Conservation (phyloP, 2,329 filamentous ascomycete species). For the Penicillium sp. region DNA sequence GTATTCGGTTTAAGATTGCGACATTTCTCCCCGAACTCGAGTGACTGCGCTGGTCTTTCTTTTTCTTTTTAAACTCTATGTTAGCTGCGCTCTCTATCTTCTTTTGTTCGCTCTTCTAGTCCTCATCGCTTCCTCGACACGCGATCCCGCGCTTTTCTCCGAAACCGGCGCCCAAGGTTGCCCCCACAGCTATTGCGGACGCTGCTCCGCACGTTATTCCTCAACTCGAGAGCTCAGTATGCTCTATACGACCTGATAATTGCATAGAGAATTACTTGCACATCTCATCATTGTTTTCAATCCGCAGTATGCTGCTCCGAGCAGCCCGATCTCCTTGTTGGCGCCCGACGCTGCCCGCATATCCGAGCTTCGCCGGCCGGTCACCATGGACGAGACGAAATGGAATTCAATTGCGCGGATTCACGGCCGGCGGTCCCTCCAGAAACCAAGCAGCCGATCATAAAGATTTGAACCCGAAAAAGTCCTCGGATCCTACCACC, state of each 20-base stretch:
- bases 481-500: constrained; percentile 4
- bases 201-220: constrained; percentile 13
- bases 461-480: constrained; percentile 12
- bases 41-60: not conserved
- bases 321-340: constrained; percentile 33
- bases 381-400: constrained; percentile 21
- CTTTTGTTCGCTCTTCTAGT: not conserved
- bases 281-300: not conserved
- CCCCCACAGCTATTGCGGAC: constrained; percentile 20
- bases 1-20: constrained; percentile 18
- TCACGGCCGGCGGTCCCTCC: constrained; percentile 24
- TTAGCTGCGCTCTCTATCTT: too few relatives aligned
- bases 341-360: constrained; percentile 28
- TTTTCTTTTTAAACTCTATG: too few relatives aligned
- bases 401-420: constrained; percentile 26
- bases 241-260: constrained; percentile 18
- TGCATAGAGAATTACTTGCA: not conserved
- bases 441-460: constrained; percentile 21
- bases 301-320: constrained; percentile 35
- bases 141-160: constrained; percentile 24
- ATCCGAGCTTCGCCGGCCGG: constrained; percentile 22
- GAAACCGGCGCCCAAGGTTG: constrained; percentile 28
- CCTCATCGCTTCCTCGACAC: not conserved
- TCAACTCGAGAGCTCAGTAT: constrained; percentile 18
- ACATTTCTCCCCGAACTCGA: constrained; percentile 11